Base-by-base conservation (phyloP, 139 green algal genomes). In the Auxenochlorella protothecoides region DNA sequence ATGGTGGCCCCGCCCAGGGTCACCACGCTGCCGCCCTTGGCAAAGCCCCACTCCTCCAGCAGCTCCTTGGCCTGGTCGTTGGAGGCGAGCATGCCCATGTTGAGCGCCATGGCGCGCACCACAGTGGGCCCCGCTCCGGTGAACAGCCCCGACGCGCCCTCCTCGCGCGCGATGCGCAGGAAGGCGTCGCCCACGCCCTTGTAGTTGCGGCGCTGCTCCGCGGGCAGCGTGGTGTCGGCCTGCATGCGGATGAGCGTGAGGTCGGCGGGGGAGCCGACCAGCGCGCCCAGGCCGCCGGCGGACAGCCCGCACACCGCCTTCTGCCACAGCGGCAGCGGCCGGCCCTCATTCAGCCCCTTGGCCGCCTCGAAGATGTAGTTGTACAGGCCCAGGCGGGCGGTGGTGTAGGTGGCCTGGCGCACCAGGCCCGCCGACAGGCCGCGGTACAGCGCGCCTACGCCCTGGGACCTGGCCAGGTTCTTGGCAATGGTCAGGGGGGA, bases 11-110 rank as follows among this genome's bases (percentile, higher is more conserved):
- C 86, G 13, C 88, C 88, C 62, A 95, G 53, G 13, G 92, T 80
- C 3, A 85, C 69, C 15, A 77, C 69, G 5, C 74, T 73, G 69
- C 76, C 67, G 66, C 87, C 88, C 79, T 87, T 88, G 51, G 74
- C 74, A 53, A 92, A 88, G 66, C 92, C 91, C 57, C 82, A 67
- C 6, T 76, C 79, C 78, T 87, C 84, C 13, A 98, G 80, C 76
- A 92, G 90, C 84, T 99, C 94, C 86, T 97, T 96, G 63, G 89
- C 87, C 85, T 98, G 92, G 77, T 99, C 95, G 82, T 98, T 97
- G 68, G 92, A 95, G 12, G 95, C 95, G 63, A 99, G 85, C 95
- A 99, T 99, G 74, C 95, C 95, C 95, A 98, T 99, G 91, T 99
- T 99, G 63, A 99, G 88, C 4, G 93, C 88, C 92, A 97, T 98